Evolutionary conservation across 139 green algal species (phyloP), one percentile per base, ranked within the genome.

Genomic region (Tetradesmus lagerheimii): DNA sequence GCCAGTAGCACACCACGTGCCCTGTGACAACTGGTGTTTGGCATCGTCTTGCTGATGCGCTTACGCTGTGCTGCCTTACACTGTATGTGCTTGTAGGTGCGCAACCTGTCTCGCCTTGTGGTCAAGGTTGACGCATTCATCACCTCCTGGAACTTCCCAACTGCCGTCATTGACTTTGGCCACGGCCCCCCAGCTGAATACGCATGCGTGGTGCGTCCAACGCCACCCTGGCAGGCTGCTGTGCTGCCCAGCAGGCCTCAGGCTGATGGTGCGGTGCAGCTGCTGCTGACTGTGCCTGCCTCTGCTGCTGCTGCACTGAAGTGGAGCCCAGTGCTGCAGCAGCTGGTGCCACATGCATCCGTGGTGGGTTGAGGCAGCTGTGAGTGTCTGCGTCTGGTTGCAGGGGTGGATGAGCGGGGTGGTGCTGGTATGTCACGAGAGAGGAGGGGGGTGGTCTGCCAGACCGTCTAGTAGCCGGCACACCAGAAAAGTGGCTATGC

Each of bases 211-310:
- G 53, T 87, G 18, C 71, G 82, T 6, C 82, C 82, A 8, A 79
- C 82, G 11, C 82, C 82, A 6, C 53, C 82, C 34, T 87, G 82
- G 82, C 82, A 87, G 53, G 82, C 82, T 37, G 82, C 82, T 79
- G 53, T 87, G 53, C 82, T 78, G 57, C 82, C 53, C 16, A 78
- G 20, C 53, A 25, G 34, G 29, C 18, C n/a, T 16, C n/a, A n/a
- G n/a, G 39, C 20, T 35, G 82, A 78, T 12, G 27, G n/a, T 2
- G 82, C 29, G 12, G 82, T 79, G 31, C 57, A 57, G 35, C 50
- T 87, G 53, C 82, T 87, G 82, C 82, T 87, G 35, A 87, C 82
- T 4, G 53, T 87, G 34, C 82, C 82, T 27, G 82, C 57, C 6
- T 78, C 82, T 78, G 82, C 82, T 18, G 82, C 35, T n/a, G 34